A percentile compares a stretch with the other conserved stretches of the same genome.
Evolutionary conservation across 73 alveolate genomes (phyloP).

Genomic region (Blepharisma japonicum): DNA sequence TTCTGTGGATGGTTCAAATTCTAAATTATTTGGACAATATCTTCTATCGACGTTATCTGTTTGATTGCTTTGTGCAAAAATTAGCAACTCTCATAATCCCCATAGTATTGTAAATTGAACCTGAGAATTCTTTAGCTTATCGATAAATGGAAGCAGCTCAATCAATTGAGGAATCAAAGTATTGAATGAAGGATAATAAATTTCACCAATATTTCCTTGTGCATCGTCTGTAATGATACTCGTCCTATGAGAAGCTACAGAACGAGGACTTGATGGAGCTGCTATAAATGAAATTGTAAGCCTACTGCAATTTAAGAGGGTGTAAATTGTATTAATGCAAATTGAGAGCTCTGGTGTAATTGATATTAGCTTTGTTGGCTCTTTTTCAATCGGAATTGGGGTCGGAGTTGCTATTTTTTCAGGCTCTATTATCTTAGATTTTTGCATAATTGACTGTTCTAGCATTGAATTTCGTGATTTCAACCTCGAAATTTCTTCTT

Average conservation of each 20-base stretch:
- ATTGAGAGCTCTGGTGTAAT: neutral
- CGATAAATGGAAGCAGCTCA: neutral
- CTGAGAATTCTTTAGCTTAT: neutral
- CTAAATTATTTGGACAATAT: constrained; percentile 4
- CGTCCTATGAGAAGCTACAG: neutral
- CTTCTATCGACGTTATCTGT: neutral
- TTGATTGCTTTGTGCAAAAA: neutral
- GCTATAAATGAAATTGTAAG: neutral
- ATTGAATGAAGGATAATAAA: constrained; percentile 11
- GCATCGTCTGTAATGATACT: neutral
- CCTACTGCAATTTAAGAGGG: neutral
- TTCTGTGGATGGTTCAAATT: neutral
- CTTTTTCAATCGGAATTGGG: neutral
- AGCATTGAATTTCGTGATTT: constrained; percentile 22
- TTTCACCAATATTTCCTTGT: neutral
- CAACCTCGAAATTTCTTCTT: neutral
- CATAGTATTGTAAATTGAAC: neutral
- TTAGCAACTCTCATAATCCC: neutral
- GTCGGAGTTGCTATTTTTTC: neutral
- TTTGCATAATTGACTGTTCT: neutral
- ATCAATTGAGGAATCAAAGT: neutral
- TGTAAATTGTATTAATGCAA: neutral
- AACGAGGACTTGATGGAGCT: constrained; percentile 8
- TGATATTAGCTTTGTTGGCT: neutral
- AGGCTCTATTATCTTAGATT: neutral